Evolutionary conservation across 164 flowering plant genomes (phyloP).

Genomic region (Sextonia rubra): DNA sequence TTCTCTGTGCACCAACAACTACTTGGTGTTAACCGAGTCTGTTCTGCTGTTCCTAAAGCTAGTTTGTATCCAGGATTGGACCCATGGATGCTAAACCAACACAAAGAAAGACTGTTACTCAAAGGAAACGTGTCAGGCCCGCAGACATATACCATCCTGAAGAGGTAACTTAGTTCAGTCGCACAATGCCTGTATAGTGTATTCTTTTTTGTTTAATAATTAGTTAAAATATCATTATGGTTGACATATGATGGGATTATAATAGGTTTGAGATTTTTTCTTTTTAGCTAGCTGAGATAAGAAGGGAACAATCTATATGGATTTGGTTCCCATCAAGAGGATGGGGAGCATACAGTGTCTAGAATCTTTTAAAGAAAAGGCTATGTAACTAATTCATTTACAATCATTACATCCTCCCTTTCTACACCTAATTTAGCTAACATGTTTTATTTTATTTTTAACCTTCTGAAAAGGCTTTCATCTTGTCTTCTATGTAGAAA

Average conservation of each 20-base stretch:
- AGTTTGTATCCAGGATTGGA: conserved; percentile 22
- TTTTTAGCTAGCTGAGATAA: too few relatives aligned
- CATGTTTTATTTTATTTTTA: too few relatives aligned
- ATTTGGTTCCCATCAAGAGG: background rate
- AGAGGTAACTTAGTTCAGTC: conserved; percentile 16
- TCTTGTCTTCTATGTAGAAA: too few relatives aligned
- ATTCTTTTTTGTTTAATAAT: background rate
- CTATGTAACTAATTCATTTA: background rate
- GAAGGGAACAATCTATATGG: too few relatives aligned
- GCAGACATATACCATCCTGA: conserved; percentile 14
- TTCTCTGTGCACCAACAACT: background rate
- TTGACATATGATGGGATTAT: background rate
- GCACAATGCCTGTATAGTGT: background rate
- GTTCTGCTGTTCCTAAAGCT: conserved; percentile 8
- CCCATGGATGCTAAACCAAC: conserved; percentile 22
- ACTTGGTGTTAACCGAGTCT: background rate
- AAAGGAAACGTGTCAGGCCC: conserved; percentile 13
- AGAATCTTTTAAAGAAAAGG: background rate
- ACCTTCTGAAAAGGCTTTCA: too few relatives aligned
- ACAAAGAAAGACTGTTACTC: conserved; percentile 14
- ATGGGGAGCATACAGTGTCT: background rate
- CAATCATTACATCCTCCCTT: too few relatives aligned
- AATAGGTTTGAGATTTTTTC: too few relatives aligned
- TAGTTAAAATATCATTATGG: background rate
- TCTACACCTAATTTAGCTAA: too few relatives aligned